phyloP scores from a whole-genome alignment of 768 basidiomycete species.

The Rhizopogon vesiculosus region DNA sequence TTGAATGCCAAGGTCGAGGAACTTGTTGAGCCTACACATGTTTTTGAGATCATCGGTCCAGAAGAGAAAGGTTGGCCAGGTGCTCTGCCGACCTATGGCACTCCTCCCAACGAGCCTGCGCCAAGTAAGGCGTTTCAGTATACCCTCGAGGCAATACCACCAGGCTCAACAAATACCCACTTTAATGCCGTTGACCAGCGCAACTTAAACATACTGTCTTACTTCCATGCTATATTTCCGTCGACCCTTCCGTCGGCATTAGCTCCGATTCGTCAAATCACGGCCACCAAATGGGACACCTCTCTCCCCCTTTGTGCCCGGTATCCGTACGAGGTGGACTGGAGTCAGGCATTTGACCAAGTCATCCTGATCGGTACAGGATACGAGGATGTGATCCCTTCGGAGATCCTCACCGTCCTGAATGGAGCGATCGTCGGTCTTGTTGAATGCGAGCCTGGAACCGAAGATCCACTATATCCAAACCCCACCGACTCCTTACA shows the following conservation, averaged over 20 bases:
- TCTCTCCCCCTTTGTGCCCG: constrained; percentile 60
- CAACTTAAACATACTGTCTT: constrained; percentile 65
- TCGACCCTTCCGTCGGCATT: constrained; percentile 15
- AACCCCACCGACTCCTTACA: not conserved
- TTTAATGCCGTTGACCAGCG: constrained; percentile 62
- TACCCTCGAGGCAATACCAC: constrained; percentile 41
- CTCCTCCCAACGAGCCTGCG: constrained; percentile 1
- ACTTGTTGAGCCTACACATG: constrained; percentile 45
- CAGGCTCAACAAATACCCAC: constrained; percentile 21
- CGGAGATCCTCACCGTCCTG: constrained; percentile 67
- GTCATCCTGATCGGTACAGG: constrained; percentile 71
- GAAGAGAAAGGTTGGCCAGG: constrained; percentile 20
- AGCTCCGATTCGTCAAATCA: constrained; percentile 27
- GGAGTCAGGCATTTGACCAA: constrained; percentile 49
- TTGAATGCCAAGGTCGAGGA: constrained; percentile 67
- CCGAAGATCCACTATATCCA: not conserved
- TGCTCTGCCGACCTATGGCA: constrained; percentile 3
- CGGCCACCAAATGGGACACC: constrained; percentile 60
- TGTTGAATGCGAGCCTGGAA: constrained; percentile 39
- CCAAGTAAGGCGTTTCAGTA: not conserved
- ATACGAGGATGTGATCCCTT: constrained; percentile 69
- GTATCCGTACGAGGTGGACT: constrained; percentile 70
- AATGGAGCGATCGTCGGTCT: constrained; percentile 78
- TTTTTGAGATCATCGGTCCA: constrained; percentile 16
- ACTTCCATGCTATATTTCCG: constrained; percentile 57